Evolutionary conservation across 2,329 filamentous ascomycete species (phyloP).

Genomic region (Alternaria infectoria): DNA sequence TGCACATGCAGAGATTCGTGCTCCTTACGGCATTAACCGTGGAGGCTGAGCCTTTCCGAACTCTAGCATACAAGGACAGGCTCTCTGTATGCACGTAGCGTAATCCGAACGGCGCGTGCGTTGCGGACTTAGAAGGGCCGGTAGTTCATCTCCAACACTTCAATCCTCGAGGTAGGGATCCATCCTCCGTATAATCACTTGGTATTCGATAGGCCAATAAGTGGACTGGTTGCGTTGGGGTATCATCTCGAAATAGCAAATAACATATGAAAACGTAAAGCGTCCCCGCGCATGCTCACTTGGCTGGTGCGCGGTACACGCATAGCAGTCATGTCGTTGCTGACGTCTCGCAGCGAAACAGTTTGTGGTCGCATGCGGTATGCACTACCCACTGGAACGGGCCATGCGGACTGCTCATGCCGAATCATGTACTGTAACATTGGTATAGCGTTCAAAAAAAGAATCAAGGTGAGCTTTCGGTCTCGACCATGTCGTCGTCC

Average conservation of each 20-base stretch:
- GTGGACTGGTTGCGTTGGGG: conserved; percentile 9
- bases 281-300: conserved; percentile 1
- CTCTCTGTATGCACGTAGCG: background rate
- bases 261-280: conserved; percentile 14
- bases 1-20: background rate
- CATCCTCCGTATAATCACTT: conserved; percentile 5
- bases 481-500: conserved; percentile 37
- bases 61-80: background rate
- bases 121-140: background rate
- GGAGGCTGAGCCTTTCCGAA: background rate
- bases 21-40: background rate
- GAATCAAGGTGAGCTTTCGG: conserved; percentile 29
- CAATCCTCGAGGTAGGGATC: background rate
- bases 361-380: background rate
- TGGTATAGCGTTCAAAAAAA: background rate
- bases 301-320: background rate
- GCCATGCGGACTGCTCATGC: background rate
- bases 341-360: background rate
- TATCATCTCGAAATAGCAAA: conserved; percentile 15
- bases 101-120: background rate
- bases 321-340: background rate
- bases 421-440: conserved; percentile 1
- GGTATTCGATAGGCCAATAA: conserved; percentile 6
- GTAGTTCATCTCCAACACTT: conserved; percentile 2
- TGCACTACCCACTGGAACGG: background rate